Conservation (phyloP, 441 rosid genomes). For the Gossypium trilobum region DNA sequence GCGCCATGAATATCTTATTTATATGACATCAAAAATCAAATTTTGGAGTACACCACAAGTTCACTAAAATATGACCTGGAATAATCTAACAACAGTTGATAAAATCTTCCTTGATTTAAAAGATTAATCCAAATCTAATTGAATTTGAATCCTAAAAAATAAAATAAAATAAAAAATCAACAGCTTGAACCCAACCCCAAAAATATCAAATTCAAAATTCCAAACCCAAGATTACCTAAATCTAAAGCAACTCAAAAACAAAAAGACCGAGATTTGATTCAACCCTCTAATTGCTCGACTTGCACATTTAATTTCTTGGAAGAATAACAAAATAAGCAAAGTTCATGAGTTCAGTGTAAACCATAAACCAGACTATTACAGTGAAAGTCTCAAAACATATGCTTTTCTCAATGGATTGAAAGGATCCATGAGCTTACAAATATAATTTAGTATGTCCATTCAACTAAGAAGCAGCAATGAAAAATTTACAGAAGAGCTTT, state of each 20-base stretch:
- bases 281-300: neutral
- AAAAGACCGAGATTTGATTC: neutral
- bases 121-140: neutral
- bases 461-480: neutral
- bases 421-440: neutral
- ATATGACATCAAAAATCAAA: too few relatives aligned
- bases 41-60: too few relatives aligned
- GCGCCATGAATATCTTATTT: too few relatives aligned
- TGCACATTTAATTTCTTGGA: neutral
- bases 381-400: neutral
- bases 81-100: neutral
- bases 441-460: neutral
- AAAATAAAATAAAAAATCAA: neutral
- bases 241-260: neutral
- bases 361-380: neutral
- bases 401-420: neutral
- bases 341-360: conserved; percentile 4
- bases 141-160: too few relatives aligned
- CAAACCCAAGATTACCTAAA: neutral
- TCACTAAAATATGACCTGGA: neutral
- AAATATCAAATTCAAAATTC: neutral
- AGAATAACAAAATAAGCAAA: neutral
- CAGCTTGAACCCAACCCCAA: neutral
- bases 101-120: neutral
- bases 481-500: neutral